These are phyloP conservation scores for Apocynum venetum DNA, from an alignment of 257 asterid genomes.

Conservation along the genomic window DNA sequence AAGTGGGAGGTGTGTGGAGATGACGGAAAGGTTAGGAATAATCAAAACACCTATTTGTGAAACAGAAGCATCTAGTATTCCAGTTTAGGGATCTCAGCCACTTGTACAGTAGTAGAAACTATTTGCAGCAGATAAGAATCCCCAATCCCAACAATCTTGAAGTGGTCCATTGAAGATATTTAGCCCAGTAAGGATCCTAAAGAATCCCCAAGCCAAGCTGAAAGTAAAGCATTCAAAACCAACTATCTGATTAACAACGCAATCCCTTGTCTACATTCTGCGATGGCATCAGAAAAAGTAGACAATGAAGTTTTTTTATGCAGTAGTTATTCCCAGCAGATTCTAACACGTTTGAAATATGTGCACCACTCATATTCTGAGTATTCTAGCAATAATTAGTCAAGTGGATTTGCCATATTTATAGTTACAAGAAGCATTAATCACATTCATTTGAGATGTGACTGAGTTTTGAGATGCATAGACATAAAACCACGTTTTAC, in stretches of 20 bases:
- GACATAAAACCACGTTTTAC: neutral
- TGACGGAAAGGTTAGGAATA: too few relatives aligned
- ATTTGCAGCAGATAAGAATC: neutral
- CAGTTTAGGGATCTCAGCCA: neutral
- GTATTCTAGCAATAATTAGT: neutral
- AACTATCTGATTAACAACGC: neutral
- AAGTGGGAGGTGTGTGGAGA: too few relatives aligned
- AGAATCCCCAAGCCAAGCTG: neutral
- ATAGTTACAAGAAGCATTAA: neutral
- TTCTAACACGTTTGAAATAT: neutral
- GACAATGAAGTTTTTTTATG: neutral
- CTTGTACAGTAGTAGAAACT: too few relatives aligned
- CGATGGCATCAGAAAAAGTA: neutral
- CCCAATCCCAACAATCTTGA: neutral
- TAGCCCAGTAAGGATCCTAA: too few relatives aligned
- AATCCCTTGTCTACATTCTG: neutral
- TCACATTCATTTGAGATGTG: neutral
- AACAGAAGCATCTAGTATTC: neutral
- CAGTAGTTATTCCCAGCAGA: neutral
- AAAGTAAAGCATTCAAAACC: neutral
- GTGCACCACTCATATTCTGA: neutral
- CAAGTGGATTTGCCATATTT: neutral
- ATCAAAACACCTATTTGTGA: neutral
- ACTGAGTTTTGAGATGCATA: neutral
- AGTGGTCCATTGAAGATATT: neutral